Evolutionary conservation across 2,329 filamentous ascomycete species (phyloP), one percentile per base, ranked within the genome.

Genomic region (Teratosphaeria nubilosa): DNA sequence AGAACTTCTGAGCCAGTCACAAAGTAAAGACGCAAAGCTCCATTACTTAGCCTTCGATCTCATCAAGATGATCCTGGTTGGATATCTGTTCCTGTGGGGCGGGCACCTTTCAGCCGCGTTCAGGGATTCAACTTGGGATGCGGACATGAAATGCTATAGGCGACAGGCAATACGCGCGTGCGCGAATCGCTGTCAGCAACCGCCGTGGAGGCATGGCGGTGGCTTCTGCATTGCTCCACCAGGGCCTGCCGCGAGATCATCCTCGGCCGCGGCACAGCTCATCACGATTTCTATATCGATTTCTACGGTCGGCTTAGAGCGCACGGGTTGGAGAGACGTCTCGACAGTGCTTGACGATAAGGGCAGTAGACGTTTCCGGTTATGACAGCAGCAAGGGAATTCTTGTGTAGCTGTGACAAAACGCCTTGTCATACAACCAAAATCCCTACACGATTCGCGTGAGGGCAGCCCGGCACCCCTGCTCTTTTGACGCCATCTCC

Each of bases 341-440:
- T 41, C 11, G 14, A 41, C 34, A 41, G 34, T 16, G 34, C 11
- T 41, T n/a, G 13, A 41, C 34, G 34, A 41, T 7, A 4, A 4
- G 27, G 27, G 27, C 27, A 30, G 7, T 30, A 7, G 27, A 30
- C 32, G 48, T 32, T 53, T 53, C 48, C 11, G 55, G 55, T 52
- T 22, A n/a, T 53, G 56, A 53, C 53, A 56, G 53, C 58, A 53
- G 58, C 58, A 62, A 62, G 60, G 58, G 54, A 24, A 32, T 56
- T 48, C 54, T 52, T 53, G 56, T 54, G 54, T 58, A 37, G 41
- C 41, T 48, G 41, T 48, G 16, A 48, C 41, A 48, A 48, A n/a
- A 5, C 22, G 41, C 41, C 41, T 48, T 48, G 41, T 48, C 41
- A 48, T 48, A 48, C 41, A 20, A 48, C 41, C 27, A 7, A 22